Percentiles rank a stretch among this genome's conserved stretches.
phyloP scores from a whole-genome alignment of 163 green algal species.

The Trebouxiophyceae sp. region DNA sequence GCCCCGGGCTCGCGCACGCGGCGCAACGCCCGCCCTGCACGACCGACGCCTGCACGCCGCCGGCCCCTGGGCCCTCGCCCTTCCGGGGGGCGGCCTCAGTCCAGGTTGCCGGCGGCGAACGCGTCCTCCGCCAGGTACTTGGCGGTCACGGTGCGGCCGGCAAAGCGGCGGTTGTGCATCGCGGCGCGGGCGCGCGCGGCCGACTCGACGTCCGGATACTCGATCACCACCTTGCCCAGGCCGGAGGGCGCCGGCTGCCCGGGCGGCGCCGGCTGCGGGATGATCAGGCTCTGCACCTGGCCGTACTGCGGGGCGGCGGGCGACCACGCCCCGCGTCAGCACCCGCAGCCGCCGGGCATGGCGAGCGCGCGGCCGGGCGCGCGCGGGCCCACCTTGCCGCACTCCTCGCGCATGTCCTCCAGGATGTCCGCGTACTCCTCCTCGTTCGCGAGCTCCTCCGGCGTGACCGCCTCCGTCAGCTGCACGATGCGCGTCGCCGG shows the following conservation, averaged over 20 bases:
- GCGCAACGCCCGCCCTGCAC: no score
- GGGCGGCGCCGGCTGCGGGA: conserved; percentile 42
- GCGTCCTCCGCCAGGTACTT: conserved; percentile 64
- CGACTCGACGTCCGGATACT: conserved; percentile 65
- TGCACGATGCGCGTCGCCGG: conserved; percentile 55
- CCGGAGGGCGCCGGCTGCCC: conserved; percentile 27
- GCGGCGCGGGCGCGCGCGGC: conserved; percentile 61
- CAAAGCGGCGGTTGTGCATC: conserved; percentile 91
- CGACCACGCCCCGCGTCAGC: no score
- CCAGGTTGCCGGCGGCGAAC: conserved; percentile 42
- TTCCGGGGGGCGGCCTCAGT: no score
- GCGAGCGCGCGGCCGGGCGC: no score
- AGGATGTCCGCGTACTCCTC: conserved; percentile 90
- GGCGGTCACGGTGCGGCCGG: conserved; percentile 67
- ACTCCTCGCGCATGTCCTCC: conserved; percentile 93
- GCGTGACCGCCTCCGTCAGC: conserved; percentile 67
- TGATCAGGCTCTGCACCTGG: conserved; percentile 39
- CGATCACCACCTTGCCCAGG: conserved; percentile 71
- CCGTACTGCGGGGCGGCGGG: no score
- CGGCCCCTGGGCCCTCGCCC: no score
- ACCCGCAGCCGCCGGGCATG: no score
- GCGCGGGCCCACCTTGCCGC: conserved; percentile 51
- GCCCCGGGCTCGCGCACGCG: no score
- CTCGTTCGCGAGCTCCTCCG: conserved; percentile 81
- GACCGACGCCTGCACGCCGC: no score